phyloP scores from a whole-genome alignment of 305 asterid species.

The Striga hermonthica region DNA sequence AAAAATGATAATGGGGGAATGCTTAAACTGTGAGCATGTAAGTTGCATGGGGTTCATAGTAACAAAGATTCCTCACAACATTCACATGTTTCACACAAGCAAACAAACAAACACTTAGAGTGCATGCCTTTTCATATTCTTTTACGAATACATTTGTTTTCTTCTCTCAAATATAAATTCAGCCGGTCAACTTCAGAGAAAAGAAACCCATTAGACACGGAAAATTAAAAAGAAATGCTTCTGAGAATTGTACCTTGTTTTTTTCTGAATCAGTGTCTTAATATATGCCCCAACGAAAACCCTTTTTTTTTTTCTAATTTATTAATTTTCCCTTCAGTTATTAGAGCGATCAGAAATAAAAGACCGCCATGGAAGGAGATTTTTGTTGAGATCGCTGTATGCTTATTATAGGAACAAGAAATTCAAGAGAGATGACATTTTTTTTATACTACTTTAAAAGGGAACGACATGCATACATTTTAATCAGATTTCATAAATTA shows the following conservation, averaged over 20 bases:
- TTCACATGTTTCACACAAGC: slow-evolving; percentile 8
- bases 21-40: neutral
- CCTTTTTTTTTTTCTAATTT: no score
- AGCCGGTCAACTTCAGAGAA: slow-evolving; percentile 17
- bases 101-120: neutral
- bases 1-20: slow-evolving; percentile 11
- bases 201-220: neutral
- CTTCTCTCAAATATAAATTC: neutral
- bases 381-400: no score
- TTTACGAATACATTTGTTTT: neutral
- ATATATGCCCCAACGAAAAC: neutral
- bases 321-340: no score
- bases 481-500: no score
- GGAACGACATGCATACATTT: no score
- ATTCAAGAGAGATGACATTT: no score
- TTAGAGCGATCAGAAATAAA: no score
- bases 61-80: slow-evolving; percentile 16
- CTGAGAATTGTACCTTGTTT: slow-evolving; percentile 28
- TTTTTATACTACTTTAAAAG: no score
- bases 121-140: neutral
- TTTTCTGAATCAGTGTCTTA: slow-evolving; percentile 11
- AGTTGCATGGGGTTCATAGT: slow-evolving; percentile 23
- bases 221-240: slow-evolving; percentile 6
- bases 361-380: no score
- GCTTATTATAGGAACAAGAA: no score